phyloP scores from a whole-genome alignment of 2,329 filamentous ascomycete genomes.

The Passalora sequoiae region DNA sequence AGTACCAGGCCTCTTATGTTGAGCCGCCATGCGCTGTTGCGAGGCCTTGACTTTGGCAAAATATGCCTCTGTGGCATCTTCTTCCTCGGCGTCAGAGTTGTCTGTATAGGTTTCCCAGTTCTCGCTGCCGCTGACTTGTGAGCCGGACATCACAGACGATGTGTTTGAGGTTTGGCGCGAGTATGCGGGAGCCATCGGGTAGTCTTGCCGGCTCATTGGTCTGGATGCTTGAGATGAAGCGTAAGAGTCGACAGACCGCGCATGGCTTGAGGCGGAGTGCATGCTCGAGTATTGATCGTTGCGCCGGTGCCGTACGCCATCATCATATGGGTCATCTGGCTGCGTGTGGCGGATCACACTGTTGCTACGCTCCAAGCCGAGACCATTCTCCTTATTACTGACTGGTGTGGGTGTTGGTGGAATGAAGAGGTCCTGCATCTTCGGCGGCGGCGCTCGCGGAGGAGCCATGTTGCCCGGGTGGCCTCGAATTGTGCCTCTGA shows the following conservation, averaged over 20 bases:
- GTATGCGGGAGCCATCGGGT: slow-evolving; percentile 30
- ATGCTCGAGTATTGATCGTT: slow-evolving; percentile 21
- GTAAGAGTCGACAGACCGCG: slow-evolving; percentile 18
- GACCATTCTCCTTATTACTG: slow-evolving; percentile 31
- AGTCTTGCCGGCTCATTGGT: slow-evolving; percentile 25
- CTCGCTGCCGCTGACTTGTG: slow-evolving; percentile 59
- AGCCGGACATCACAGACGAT: slow-evolving; percentile 32
- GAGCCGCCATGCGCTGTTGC: slow-evolving; percentile 53
- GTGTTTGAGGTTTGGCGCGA: slow-evolving; percentile 32
- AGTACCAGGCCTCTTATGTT: slow-evolving; percentile 20
- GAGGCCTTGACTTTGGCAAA: slow-evolving; percentile 62
- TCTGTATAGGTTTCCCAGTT: slow-evolving; percentile 98
- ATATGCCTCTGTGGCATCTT: slow-evolving; percentile 70
- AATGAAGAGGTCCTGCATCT: slow-evolving; percentile 77
- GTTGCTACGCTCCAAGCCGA: slow-evolving; percentile 47
- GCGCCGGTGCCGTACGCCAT: slow-evolving; percentile 35
- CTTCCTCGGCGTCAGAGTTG: slow-evolving; percentile 39
- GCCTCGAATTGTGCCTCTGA: slow-evolving; percentile 36
- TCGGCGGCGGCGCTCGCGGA: slow-evolving; percentile 68
- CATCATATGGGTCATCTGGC: slow-evolving; percentile 84
- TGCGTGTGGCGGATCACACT: slow-evolving; percentile 57
- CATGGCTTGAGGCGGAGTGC: slow-evolving; percentile 13
- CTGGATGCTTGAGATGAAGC: slow-evolving; percentile 26
- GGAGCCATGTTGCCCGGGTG: slow-evolving; percentile 34
- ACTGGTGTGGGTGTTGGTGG: slow-evolving; percentile 48